phyloP scores from a whole-genome alignment of 2,329 filamentous ascomycete genomes.

The Colletotrichum higginsianum region DNA sequence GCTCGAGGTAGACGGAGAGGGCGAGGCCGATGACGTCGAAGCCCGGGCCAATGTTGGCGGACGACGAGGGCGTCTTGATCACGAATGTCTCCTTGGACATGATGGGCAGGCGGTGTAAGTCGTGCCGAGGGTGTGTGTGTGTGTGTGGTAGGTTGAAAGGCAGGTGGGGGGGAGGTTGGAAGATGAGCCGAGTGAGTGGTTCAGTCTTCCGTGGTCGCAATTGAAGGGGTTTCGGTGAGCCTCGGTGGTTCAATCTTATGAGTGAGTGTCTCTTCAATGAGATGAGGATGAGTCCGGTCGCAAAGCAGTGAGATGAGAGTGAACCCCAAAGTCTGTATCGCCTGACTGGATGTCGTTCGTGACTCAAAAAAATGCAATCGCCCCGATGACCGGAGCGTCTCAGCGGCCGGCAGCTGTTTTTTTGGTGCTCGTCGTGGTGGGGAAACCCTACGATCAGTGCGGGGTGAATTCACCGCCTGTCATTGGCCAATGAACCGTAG shows the following conservation, averaged over 20 bases:
- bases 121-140: not conserved
- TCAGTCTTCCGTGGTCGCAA: not conserved
- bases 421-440: conserved; percentile 14
- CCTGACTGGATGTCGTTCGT: conserved; percentile 15
- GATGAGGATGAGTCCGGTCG: not conserved
- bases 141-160: not conserved
- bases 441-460: conserved; percentile 32
- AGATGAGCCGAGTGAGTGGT: conserved; percentile 2
- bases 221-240: not conserved
- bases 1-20: conserved; percentile 92
- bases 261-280: not conserved
- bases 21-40: conserved; percentile 99
- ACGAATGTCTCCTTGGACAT: conserved; percentile 71
- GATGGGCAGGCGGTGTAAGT: conserved; percentile 33
- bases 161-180: not conserved
- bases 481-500: conserved; percentile 26
- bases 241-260: not conserved
- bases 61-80: conserved; percentile 91
- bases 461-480: not conserved
- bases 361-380: conserved; percentile 36
- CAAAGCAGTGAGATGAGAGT: conserved; percentile 16
- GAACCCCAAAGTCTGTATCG: conserved; percentile 5
- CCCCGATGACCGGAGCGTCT: conserved; percentile 37
- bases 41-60: conserved; percentile 96
- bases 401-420: conserved; percentile 12